These are phyloP conservation scores for Nowakowskiella sp. DNA, from an alignment of 192 early-diverging fungal genomes.

Conservation along the genomic window DNA sequence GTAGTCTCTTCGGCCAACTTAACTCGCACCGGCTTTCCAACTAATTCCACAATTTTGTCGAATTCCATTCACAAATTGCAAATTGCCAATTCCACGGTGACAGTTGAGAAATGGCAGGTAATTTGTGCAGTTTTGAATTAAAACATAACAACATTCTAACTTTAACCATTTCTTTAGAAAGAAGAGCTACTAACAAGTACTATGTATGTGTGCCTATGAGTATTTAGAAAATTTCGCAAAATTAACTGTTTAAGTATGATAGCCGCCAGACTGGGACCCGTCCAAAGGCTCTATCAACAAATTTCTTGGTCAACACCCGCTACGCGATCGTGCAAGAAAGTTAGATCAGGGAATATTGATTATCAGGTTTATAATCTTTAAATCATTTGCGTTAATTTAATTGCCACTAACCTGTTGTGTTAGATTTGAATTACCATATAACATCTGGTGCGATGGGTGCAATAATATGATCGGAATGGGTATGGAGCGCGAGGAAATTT, in stretches of 20 bases:
- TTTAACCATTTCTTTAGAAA: too few relatives aligned
- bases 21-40: too few relatives aligned
- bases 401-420: background rate
- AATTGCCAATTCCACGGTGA: too few relatives aligned
- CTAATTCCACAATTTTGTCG: too few relatives aligned
- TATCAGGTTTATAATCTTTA: conserved; percentile 44
- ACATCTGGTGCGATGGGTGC: conserved; percentile 85
- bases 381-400: background rate
- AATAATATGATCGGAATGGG: conserved; percentile 77
- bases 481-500: conserved; percentile 10
- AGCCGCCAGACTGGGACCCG: conserved; percentile 86
- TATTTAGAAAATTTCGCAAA: background rate
- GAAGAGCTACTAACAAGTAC: conserved; percentile 43
- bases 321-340: conserved; percentile 78
- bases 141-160: too few relatives aligned
- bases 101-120: too few relatives aligned
- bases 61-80: too few relatives aligned
- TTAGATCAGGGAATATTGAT: conserved; percentile 84
- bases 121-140: too few relatives aligned
- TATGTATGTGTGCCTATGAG: conserved; percentile 8
- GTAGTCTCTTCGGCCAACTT: too few relatives aligned
- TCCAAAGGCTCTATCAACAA: conserved; percentile 84
- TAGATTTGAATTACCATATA: conserved; percentile 82
- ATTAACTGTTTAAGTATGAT: conserved; percentile 9
- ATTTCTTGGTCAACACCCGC: conserved; percentile 80